Evolutionary conservation across 768 basidiomycete genomes (phyloP).

Genomic region (Vararia minispora): DNA sequence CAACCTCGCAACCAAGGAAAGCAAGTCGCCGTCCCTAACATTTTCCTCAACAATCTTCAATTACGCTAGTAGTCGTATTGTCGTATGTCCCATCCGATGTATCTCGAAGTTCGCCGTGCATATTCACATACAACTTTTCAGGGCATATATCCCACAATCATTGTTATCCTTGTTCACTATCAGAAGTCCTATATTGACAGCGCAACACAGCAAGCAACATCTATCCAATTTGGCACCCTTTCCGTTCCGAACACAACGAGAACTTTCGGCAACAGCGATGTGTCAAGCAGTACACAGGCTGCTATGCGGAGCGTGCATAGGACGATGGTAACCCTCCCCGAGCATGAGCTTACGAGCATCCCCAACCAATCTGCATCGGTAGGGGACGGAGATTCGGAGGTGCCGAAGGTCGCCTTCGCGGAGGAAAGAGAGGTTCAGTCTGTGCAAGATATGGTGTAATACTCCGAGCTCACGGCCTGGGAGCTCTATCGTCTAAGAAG

Average conservation of each 20-base stretch:
- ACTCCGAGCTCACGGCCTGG: too few relatives aligned
- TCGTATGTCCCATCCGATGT: conserved; percentile 10
- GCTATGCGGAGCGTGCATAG: too few relatives aligned
- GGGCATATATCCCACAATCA: conserved; percentile 16
- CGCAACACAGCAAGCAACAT: neutral
- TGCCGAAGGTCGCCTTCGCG: too few relatives aligned
- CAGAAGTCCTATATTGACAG: neutral
- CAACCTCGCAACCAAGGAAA: conserved; percentile 7
- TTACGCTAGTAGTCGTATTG: conserved; percentile 14
- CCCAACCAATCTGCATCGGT: too few relatives aligned
- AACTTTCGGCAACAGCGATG: too few relatives aligned
- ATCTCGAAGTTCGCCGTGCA: neutral
- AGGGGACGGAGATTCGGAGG: too few relatives aligned
- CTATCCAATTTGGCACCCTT: neutral
- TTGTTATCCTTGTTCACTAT: conserved; percentile 16
- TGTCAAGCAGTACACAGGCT: too few relatives aligned
- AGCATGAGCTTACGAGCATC: too few relatives aligned
- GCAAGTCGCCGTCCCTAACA: neutral
- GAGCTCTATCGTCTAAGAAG: too few relatives aligned
- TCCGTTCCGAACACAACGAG: neutral
- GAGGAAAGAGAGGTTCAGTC: too few relatives aligned
- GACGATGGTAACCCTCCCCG: too few relatives aligned
- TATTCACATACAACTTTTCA: neutral
- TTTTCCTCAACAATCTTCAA: conserved; percentile 12
- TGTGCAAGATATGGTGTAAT: too few relatives aligned